phyloP scores from a whole-genome alignment of 1,284 basidiomycete genomes.

The Caloboletus inedulis region DNA sequence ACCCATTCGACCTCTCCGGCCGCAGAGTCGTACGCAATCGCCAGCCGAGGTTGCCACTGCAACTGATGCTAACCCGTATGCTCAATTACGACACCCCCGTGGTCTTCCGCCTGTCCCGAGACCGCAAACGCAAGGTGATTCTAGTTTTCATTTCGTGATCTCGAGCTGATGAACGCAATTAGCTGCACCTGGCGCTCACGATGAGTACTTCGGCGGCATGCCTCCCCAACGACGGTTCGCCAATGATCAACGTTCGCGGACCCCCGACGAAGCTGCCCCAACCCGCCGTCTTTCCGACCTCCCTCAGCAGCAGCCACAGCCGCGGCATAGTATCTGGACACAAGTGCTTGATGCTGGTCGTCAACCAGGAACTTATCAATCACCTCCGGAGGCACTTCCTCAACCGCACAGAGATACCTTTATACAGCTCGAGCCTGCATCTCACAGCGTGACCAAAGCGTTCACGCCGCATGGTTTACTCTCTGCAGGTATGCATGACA shows the following conservation, averaged over 20 bases:
- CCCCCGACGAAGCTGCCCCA: slow-evolving; percentile 41
- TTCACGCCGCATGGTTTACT: slow-evolving; percentile 94
- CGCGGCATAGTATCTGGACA: slow-evolving; percentile 77
- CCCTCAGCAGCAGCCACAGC: slow-evolving; percentile 45
- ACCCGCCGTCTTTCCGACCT: slow-evolving; percentile 49
- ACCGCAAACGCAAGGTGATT: slow-evolving; percentile 35
- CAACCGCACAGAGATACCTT: slow-evolving; percentile 64
- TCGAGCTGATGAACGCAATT: slow-evolving; percentile 14
- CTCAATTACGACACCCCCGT: slow-evolving; percentile 38
- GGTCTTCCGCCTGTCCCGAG: slow-evolving; percentile 44
- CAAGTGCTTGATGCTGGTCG: slow-evolving; percentile 76
- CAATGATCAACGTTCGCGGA: slow-evolving; percentile 46
- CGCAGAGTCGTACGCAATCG: no score
- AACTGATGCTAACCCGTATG: slow-evolving; percentile 21
- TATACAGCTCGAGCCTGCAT: slow-evolving; percentile 74
- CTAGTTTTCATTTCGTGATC: not conserved
- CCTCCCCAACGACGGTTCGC: slow-evolving; percentile 39
- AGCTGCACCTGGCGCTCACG: slow-evolving; percentile 17
- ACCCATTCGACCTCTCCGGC: no score
- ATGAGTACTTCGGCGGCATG: slow-evolving; percentile 19
- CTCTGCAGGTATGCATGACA: slow-evolving; percentile 92
- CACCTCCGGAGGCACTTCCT: slow-evolving; percentile 33
- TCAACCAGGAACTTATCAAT: slow-evolving; percentile 39
- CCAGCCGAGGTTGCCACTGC: no score
- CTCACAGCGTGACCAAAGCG: slow-evolving; percentile 82